These are phyloP conservation scores for Penicillium coprophilum DNA, from an alignment of 495 filamentous ascomycete genomes.

Conservation along the genomic window DNA sequence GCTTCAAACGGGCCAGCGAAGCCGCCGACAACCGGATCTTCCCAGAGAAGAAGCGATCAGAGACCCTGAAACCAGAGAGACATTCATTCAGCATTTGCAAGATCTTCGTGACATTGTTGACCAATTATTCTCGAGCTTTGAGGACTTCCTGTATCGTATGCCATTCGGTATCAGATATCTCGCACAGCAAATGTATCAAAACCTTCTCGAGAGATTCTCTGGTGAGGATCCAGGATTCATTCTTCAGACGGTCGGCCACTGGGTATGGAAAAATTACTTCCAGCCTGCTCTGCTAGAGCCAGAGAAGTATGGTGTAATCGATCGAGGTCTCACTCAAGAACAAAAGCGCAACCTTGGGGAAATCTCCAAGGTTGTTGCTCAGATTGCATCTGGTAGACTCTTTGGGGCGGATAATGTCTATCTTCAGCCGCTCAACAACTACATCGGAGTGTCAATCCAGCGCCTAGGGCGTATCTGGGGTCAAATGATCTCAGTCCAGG, in stretches of 20 bases:
- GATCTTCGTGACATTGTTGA: conserved; percentile 92
- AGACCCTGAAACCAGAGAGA: conserved; percentile 84
- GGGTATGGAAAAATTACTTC: conserved; percentile 92
- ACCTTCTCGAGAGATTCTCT: conserved; percentile 70
- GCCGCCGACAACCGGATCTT: conserved; percentile 74
- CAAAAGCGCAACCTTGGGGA: conserved; percentile 92
- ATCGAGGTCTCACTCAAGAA: conserved; percentile 80
- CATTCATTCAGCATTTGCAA: conserved; percentile 89
- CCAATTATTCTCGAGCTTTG: conserved; percentile 76
- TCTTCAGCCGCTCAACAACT: conserved; percentile 88
- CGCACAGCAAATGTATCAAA: conserved; percentile 80
- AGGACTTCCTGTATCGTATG: conserved; percentile 82
- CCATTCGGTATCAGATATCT: conserved; percentile 92
- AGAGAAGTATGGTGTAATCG: conserved; percentile 85
- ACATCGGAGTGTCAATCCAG: conserved; percentile 81
- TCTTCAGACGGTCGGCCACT: conserved; percentile 81
- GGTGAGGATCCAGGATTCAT: conserved; percentile 74
- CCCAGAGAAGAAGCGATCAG: conserved; percentile 89
- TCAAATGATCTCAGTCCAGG: conserved; percentile 74
- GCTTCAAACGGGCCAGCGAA: conserved; percentile 82
- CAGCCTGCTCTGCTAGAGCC: conserved; percentile 84
- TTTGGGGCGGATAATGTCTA: conserved; percentile 96
- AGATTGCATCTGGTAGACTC: conserved; percentile 77
- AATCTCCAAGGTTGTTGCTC: conserved; percentile 85
- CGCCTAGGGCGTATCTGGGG: conserved; percentile 74